A percentile compares a stretch with the other conserved stretches of the same genome.
These are phyloP conservation scores for Mycena epipterygia DNA, from an alignment of 768 basidiomycete species.

Conservation along the genomic window DNA sequence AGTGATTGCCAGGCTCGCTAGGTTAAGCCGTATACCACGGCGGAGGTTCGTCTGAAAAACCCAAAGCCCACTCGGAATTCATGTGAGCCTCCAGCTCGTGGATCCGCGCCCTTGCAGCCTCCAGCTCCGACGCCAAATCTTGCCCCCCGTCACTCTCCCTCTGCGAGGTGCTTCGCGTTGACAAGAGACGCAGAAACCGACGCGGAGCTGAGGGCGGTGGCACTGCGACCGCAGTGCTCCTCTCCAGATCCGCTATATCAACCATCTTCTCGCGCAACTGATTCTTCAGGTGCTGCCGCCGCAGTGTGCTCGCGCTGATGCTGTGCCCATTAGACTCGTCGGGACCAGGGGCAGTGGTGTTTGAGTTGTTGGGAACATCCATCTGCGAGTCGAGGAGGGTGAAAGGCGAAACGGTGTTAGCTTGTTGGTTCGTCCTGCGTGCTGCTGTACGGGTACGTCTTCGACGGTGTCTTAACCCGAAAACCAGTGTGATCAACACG, in stretches of 20 bases:
- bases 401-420: too few species aligned
- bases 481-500: too few species aligned
- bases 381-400: too few species aligned
- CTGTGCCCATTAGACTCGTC: background rate
- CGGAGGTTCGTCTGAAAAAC: conserved; percentile 8
- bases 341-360: too few species aligned
- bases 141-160: background rate
- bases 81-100: background rate
- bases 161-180: background rate
- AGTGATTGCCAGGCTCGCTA: too few species aligned
- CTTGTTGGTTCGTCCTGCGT: too few species aligned
- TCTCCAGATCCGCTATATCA: background rate
- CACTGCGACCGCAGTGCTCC: background rate
- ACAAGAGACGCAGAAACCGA: background rate
- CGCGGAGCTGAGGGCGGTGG: background rate
- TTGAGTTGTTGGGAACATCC: too few species aligned
- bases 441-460: too few species aligned
- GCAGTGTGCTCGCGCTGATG: background rate
- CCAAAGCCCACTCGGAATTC: background rate
- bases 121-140: background rate
- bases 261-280: conserved; percentile 2
- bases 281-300: background rate
- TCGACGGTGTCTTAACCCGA: too few species aligned
- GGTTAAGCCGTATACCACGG: too few species aligned
- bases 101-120: conserved; percentile 1